Percentiles rank a stretch among this genome's conserved stretches.
These are phyloP conservation scores for Excoecaria cochinchinensis DNA, from an alignment of 345 rosid genomes.

Conservation along the genomic window DNA sequence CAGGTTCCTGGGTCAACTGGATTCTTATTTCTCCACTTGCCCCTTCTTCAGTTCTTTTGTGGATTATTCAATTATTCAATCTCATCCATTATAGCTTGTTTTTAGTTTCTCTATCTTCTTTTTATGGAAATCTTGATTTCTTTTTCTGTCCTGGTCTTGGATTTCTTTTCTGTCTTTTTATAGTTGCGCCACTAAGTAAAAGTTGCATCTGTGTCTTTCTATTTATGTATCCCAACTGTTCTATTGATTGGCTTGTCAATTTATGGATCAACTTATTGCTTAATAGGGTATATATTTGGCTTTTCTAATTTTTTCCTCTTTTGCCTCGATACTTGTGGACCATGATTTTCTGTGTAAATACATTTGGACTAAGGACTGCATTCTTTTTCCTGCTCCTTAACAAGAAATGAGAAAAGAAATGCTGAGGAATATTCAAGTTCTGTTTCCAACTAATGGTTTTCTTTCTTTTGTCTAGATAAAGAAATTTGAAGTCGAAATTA, in stretches of 20 bases:
- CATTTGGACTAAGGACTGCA: not conserved
- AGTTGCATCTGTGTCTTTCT: not conserved
- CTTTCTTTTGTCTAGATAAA: constrained; percentile 63
- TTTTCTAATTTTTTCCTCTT: not conserved
- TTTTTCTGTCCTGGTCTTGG: too few relatives aligned
- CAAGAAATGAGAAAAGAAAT: not conserved
- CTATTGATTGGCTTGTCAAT: not conserved
- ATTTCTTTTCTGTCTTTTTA: too few relatives aligned
- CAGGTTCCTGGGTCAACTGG: too few relatives aligned
- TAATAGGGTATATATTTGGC: constrained; percentile 71
- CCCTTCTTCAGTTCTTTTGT: too few relatives aligned
- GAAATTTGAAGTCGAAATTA: constrained; percentile 77
- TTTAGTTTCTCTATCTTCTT: constrained; percentile 87
- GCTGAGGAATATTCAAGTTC: not conserved
- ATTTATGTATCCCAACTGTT: not conserved
- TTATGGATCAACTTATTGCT: not conserved
- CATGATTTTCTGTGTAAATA: not conserved
- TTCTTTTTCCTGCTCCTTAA: not conserved
- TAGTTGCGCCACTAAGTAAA: not conserved
- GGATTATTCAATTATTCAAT: too few relatives aligned
- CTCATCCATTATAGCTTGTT: too few relatives aligned
- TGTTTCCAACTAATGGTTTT: constrained; percentile 10
- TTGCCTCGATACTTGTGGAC: not conserved
- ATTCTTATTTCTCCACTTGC: too few relatives aligned
- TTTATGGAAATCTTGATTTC: not conserved